phyloP scores from a whole-genome alignment of 2,329 filamentous ascomycete genomes.

The Curvularia verruculosa region DNA sequence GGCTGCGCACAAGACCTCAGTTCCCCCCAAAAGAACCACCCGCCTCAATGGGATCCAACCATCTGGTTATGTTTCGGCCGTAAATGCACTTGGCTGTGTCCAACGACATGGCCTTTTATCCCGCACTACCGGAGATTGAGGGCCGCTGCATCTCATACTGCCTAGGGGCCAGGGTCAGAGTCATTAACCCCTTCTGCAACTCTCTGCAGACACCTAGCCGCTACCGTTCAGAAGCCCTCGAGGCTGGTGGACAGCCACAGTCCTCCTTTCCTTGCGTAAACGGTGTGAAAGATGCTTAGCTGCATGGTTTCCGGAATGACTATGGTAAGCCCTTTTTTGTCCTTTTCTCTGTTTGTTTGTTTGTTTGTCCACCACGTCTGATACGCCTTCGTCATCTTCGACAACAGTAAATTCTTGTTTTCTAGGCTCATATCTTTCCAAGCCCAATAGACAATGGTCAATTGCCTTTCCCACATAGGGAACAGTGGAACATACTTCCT shows the following conservation, averaged over 20 bases:
- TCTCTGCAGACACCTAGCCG: conserved; percentile 17
- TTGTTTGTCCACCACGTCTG: conserved; percentile 4
- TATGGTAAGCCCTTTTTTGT: conserved; percentile 26
- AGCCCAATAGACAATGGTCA: not conserved
- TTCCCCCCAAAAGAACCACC: not conserved
- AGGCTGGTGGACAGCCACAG: conserved; percentile 14
- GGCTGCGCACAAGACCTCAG: conserved; percentile 1
- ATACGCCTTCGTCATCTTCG: not conserved
- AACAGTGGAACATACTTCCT: not conserved
- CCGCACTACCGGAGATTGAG: conserved; percentile 16
- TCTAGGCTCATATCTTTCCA: not conserved
- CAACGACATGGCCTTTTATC: conserved; percentile 5
- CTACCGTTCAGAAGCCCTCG: conserved; percentile 15
- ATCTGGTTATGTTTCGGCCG: not conserved
- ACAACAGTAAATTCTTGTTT: not conserved
- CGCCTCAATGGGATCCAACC: not conserved
- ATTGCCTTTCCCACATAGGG: not conserved
- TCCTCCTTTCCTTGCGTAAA: conserved; percentile 22
- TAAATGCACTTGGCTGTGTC: conserved; percentile 4
- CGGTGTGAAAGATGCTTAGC: conserved; percentile 30
- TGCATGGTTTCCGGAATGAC: conserved; percentile 16
- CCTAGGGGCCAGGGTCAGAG: conserved; percentile 7
- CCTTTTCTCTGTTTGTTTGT: conserved; percentile 9
- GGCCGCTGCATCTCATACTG: conserved; percentile 7
- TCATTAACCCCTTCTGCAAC: conserved; percentile 10